Evolutionary conservation across 1,139 yeast genomes (phyloP).

Genomic region (Magnusiomyces clavatus): DNA sequence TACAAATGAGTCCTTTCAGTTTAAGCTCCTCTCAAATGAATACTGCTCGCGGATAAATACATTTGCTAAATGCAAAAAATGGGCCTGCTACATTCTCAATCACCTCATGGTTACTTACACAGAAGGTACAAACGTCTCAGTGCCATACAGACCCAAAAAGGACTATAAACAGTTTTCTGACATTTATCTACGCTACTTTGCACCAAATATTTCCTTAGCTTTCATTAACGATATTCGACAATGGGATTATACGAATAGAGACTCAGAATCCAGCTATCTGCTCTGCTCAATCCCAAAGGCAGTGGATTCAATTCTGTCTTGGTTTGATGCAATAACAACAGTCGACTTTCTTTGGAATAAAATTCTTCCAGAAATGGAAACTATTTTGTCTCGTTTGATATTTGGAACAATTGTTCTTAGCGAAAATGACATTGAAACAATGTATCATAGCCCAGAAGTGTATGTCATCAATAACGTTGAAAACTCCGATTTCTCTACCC

Average conservation of each 20-base stretch:
- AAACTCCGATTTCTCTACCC: slow-evolving; percentile 64
- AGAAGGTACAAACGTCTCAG: not conserved
- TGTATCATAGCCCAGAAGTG: slow-evolving; percentile 86
- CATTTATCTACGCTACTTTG: slow-evolving; percentile 11
- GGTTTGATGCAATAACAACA: slow-evolving; percentile 60
- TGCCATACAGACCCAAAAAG: not conserved
- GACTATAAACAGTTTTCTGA: slow-evolving; percentile 5
- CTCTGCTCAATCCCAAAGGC: not conserved
- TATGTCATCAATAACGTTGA: slow-evolving; percentile 76
- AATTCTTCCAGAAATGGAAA: slow-evolving; percentile 60
- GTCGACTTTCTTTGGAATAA: slow-evolving; percentile 63
- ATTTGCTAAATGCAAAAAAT: slow-evolving; percentile 77
- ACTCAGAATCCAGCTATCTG: slow-evolving; percentile 4
- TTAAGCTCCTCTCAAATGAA: not conserved
- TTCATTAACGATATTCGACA: slow-evolving; percentile 9
- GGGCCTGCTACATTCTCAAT: slow-evolving; percentile 48
- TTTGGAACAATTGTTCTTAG: slow-evolving; percentile 72
- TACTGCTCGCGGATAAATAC: slow-evolving; percentile 30
- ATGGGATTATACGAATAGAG: slow-evolving; percentile 3
- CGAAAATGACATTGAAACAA: slow-evolving; percentile 61
- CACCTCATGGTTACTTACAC: slow-evolving; percentile 6
- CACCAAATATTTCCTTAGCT: slow-evolving; percentile 10
- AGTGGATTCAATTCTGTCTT: slow-evolving; percentile 21
- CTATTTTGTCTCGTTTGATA: slow-evolving; percentile 63
- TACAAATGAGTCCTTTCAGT: no score